These are phyloP conservation scores for Miscanthus sacchariflorus DNA, from an alignment of 202 grass and related monocot genomes.

Conservation along the genomic window DNA sequence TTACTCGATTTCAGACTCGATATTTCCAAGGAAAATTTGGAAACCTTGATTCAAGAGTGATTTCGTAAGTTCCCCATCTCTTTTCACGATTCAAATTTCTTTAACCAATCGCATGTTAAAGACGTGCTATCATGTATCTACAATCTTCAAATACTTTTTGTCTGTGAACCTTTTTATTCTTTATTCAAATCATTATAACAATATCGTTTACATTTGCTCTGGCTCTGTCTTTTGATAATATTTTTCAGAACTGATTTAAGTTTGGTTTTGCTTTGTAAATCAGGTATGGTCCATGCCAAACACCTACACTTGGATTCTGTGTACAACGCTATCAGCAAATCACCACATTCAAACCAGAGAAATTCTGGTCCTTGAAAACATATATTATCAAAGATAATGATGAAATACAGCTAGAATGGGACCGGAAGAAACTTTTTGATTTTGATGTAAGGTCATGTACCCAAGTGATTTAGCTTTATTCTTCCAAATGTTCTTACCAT, in stretches of 20 bases:
- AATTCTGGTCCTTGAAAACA: slow-evolving; percentile 94
- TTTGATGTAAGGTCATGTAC: slow-evolving; percentile 69
- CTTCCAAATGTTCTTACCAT: slow-evolving; percentile 25
- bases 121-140: background rate
- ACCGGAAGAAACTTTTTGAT: slow-evolving; percentile 90
- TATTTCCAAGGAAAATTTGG: slow-evolving; percentile 99
- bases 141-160: slow-evolving; percentile 28
- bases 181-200: slow-evolving; percentile 11
- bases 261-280: slow-evolving; percentile 40
- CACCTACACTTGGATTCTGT: slow-evolving; percentile 96
- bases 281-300: slow-evolving; percentile 98
- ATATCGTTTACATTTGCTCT: slow-evolving; percentile 21
- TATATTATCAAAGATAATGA: slow-evolving; percentile 77
- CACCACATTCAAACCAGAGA: slow-evolving; percentile 98
- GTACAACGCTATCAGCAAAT: slow-evolving; percentile 94
- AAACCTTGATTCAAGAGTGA: slow-evolving; percentile 98
- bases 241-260: slow-evolving; percentile 23
- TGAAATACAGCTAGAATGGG: slow-evolving; percentile 91
- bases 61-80: slow-evolving; percentile 84
- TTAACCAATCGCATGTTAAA: slow-evolving; percentile 28
- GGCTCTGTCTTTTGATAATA: slow-evolving; percentile 18
- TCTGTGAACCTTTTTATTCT: background rate
- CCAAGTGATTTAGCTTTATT: slow-evolving; percentile 34
- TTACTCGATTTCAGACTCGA: slow-evolving; percentile 97
- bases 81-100: slow-evolving; percentile 41